These are phyloP conservation scores for Fagus crenata DNA, from an alignment of 306 rosid species.

Conservation along the genomic window DNA sequence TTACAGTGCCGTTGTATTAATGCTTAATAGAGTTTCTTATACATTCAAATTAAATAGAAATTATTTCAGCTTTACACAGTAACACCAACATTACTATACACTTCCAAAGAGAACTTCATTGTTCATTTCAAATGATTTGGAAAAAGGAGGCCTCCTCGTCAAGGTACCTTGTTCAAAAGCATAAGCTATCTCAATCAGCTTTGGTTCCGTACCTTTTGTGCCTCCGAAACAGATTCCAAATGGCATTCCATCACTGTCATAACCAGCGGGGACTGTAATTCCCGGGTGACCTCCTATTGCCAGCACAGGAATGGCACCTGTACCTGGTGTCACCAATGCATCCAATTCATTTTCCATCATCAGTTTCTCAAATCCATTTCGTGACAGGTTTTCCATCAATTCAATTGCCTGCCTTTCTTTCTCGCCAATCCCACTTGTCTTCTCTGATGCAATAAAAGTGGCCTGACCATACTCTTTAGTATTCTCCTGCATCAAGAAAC, in stretches of 20 bases:
- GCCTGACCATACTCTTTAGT: constrained; percentile 40
- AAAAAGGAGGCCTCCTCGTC: constrained; percentile 33
- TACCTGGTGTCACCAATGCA: constrained; percentile 42
- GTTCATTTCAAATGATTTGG: neutral
- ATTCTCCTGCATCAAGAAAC: constrained; percentile 30
- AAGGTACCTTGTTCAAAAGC: constrained; percentile 44
- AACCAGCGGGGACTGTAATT: constrained; percentile 47
- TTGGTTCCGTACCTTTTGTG: constrained; percentile 42
- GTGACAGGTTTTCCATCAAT: constrained; percentile 25
- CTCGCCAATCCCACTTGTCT: constrained; percentile 30
- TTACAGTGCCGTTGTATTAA: too few species aligned
- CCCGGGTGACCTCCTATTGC: constrained; percentile 52
- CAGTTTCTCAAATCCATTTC: constrained; percentile 38
- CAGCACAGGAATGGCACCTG: constrained; percentile 22
- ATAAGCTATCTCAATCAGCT: constrained; percentile 44
- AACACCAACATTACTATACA: neutral
- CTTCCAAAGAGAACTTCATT: neutral
- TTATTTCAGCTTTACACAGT: neutral
- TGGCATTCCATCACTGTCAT: constrained; percentile 31
- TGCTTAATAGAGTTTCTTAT: too few species aligned
- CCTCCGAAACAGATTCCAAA: constrained; percentile 47
- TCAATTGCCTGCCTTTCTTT: constrained; percentile 26
- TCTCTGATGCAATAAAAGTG: constrained; percentile 26
- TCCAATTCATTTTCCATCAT: constrained; percentile 39
- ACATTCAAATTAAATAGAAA: neutral